These are phyloP conservation scores for Coriolopsis trogii DNA, from an alignment of 1,284 basidiomycete species.

Conservation along the genomic window DNA sequence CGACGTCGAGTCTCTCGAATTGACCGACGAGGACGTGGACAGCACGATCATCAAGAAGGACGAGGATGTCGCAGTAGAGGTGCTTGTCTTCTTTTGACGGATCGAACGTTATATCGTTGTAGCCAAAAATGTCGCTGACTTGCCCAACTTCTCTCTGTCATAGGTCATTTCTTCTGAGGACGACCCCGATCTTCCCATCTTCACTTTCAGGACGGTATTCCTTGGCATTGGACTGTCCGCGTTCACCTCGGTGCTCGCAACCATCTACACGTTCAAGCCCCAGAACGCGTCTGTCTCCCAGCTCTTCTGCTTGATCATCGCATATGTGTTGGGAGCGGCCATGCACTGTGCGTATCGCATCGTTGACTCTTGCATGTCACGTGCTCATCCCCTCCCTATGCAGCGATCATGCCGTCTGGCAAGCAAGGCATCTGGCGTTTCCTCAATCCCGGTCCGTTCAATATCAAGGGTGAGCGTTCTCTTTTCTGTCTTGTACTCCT, in stretches of 20 bases:
- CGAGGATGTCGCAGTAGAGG: constrained; percentile 49
- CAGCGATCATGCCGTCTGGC: constrained; percentile 45
- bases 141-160: neutral
- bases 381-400: constrained; percentile 35
- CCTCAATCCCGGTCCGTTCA: constrained; percentile 65
- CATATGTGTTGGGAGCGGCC: constrained; percentile 59
- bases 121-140: no score
- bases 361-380: neutral
- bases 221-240: constrained; percentile 63
- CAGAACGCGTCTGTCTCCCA: constrained; percentile 59
- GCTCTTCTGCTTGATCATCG: constrained; percentile 57
- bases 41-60: constrained; percentile 43
- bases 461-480: constrained; percentile 47
- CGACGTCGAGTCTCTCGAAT: constrained; percentile 24
- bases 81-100: constrained; percentile 18
- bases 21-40: constrained; percentile 24
- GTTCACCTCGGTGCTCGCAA: constrained; percentile 58
- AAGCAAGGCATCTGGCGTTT: constrained; percentile 50
- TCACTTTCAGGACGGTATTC: constrained; percentile 61
- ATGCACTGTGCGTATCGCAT: constrained; percentile 42
- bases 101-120: neutral
- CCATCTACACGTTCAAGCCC: constrained; percentile 70
- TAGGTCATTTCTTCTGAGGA: constrained; percentile 56
- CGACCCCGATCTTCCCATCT: constrained; percentile 56
- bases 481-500: constrained; percentile 32